Base-by-base conservation (phyloP, 495 filamentous ascomycete species). In the Talaromyces stipitatus region DNA sequence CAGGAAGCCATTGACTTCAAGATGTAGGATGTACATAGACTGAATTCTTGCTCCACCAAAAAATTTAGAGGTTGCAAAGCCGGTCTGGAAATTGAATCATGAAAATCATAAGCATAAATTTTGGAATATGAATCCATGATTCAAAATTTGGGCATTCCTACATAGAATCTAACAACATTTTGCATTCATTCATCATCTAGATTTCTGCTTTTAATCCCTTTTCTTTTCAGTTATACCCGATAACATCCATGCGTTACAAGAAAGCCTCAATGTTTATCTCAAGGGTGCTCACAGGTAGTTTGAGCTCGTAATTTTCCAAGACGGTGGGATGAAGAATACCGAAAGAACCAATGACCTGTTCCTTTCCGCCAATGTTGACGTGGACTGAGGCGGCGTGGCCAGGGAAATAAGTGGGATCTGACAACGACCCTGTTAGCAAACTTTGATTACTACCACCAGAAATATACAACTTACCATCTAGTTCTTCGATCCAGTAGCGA, bases 191-290 rank as follows among this genome's bases (percentile, higher is more conserved):
- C 28, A 9, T 41, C 36, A 41, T 41, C 36, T 41, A 41, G 12
- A 8, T 20, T 16, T 41, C 36, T 41, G 16, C 18, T 41, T 18
- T 18, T 16, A 41, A 41, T 16, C 16, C n/a, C 3, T 16, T 10
- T 18, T 6, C 16, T 41, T 16, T 2, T 16, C 16, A 38, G 18
- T 2, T n/a, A n/a, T 7, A 41, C n/a, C 36, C 2, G 18, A 10
- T 0, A 48, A 26, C 10, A 12, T n/a, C 10, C 23, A 4, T 48
- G n/a, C 20, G 48, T 66, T 62, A 98, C 66, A 98, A 78, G 82
- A 98, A 97, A 58, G 90, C 84, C 73, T 97, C 95, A 18, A 99
- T 83, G 66, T 97, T 94, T 58, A 99, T 76, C 78, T 97, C 95
- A 64, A 99, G 70, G n/a, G 88, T 89, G 73, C 90, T 96, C 69